A percentile compares a stretch with the other conserved stretches of the same genome.
phyloP scores from a whole-genome alignment of 2,329 filamentous ascomycete species.

The Aspergillus puulaauensis region DNA sequence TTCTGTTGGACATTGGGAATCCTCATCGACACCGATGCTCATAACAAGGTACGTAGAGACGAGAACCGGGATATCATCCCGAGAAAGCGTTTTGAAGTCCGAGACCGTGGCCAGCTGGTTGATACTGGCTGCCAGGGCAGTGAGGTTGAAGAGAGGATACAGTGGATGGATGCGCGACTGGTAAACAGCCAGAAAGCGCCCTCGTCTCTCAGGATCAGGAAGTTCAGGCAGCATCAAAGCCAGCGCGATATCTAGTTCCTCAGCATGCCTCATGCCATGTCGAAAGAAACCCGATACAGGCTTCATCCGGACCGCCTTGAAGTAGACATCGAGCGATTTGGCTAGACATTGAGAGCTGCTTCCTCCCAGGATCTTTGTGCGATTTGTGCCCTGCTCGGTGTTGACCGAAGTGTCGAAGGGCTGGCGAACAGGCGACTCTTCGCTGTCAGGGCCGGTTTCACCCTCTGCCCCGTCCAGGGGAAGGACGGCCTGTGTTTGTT shows the following conservation, averaged over 20 bases:
- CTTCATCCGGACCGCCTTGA: conserved; percentile 11
- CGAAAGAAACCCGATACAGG: conserved; percentile 14
- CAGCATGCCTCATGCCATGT: conserved; percentile 15
- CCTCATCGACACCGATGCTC: conserved; percentile 13
- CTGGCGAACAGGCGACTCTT: conserved; percentile 13
- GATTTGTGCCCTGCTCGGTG: conserved; percentile 14
- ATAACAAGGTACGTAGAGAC: conserved; percentile 11
- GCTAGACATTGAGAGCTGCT: conserved; percentile 18
- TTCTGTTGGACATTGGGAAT: conserved; percentile 6
- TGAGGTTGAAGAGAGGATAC: conserved; percentile 9
- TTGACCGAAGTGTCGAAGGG: conserved; percentile 16
- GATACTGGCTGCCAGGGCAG: not conserved
- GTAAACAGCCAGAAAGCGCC: conserved; percentile 3
- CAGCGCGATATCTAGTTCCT: conserved; percentile 12
- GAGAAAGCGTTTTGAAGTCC: not conserved
- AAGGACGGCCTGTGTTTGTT: too few species aligned
- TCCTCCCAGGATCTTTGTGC: conserved; percentile 15
- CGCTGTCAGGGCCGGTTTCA: not conserved
- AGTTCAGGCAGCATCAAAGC: conserved; percentile 9
- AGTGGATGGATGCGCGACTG: conserved; percentile 8
- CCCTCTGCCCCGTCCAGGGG: too few species aligned
- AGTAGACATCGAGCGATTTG: conserved; percentile 18
- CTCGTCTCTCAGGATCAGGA: not conserved
- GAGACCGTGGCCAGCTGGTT: not conserved
- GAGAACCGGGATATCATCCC: not conserved